phyloP scores from a whole-genome alignment of 2,329 filamentous ascomycete genomes.

The Myrmaecium sp. region DNA sequence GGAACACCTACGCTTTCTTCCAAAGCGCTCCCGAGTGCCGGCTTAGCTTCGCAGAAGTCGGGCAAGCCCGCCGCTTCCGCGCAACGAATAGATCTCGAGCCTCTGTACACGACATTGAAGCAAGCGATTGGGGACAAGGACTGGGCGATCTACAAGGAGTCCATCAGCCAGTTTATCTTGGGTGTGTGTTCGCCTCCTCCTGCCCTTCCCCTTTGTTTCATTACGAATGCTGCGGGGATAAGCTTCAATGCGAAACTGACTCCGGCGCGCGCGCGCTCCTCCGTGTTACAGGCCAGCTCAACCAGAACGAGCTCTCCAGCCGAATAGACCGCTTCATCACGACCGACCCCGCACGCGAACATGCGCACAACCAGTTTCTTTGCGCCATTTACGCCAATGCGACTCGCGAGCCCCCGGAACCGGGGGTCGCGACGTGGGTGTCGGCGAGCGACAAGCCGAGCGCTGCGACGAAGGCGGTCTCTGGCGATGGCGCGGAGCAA shows the following conservation, averaged over 20 bases:
- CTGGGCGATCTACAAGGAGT: constrained; percentile 44
- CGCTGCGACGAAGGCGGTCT: constrained; percentile 46
- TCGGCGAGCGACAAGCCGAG: constrained; percentile 56
- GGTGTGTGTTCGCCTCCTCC: constrained; percentile 31
- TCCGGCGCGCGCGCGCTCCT: constrained; percentile 2
- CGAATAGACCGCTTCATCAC: constrained; percentile 39
- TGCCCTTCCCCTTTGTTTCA: too few relatives aligned
- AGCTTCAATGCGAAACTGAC: too few relatives aligned
- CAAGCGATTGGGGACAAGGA: constrained; percentile 36
- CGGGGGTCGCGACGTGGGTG: constrained; percentile 47
- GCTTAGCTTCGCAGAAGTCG: constrained; percentile 22
- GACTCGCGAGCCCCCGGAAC: constrained; percentile 41
- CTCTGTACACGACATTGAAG: constrained; percentile 45
- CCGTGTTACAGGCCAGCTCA: constrained; percentile 32
- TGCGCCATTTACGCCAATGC: constrained; percentile 42
- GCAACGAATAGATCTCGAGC: constrained; percentile 45
- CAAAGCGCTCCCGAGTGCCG: constrained; percentile 15
- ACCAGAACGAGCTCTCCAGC: constrained; percentile 42
- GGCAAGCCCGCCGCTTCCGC: constrained; percentile 34
- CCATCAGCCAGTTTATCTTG: constrained; percentile 38
- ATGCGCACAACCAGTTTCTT: constrained; percentile 46
- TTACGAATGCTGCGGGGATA: too few relatives aligned
- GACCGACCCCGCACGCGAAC: constrained; percentile 33
- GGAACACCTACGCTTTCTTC: constrained; percentile 16
- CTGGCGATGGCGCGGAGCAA: constrained; percentile 44